Base-by-base conservation (phyloP, 1,284 basidiomycete genomes). In the Cutaneotrichosporon arboriforme region DNA sequence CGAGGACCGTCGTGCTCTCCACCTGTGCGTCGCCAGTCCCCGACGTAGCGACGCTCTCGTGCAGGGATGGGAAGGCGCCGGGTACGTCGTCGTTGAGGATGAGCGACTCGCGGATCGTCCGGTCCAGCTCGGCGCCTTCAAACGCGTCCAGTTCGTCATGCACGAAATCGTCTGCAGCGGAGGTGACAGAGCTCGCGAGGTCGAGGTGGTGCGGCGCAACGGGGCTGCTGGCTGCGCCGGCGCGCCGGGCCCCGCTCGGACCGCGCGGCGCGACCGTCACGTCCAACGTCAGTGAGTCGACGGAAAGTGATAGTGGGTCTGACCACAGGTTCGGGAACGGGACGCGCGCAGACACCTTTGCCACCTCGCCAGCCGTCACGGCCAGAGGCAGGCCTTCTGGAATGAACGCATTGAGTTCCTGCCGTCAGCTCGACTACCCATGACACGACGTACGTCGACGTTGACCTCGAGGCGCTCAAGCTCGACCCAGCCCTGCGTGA, bases 401-500 rank as follows among this genome's bases (percentile, higher is more conserved):
- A n/a, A 94, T 76, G 49, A 87, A 76, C 12, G 78, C 68, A 72
- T 92, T 92, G 65, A 96, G 86, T 20, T 87, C 85, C 91, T 96
- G 4, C 8, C 14, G 26, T 46, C 17, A 46, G 56, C 49, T 42
- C 20, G 43, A 26, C 15, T 34, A 47, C 17, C 9, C 31, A 4
- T 18, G 4, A 31, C 26, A 31, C 21, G 3, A 15, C 23, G 72
- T 65, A 87, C 91, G 66, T 84, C 77, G 43, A 81, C 79, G 68
- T 92, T 83, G 39, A 97, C 76, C 70, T 90, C 84, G 42, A 97
- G 77, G 62, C 90, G 83, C 58, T 85, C 85, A 26, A 97, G 81
- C 73, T 92, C 88, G 14, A 97, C 83, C 67, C 83, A 85, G 14
- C 93, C 93, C 42, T 85, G 87, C 8, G 88, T 86, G 63, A 97